Evolutionary conservation across 371 early-diverging fungal genomes (phyloP), one percentile per base, ranked within the genome.

Genomic region (Mucor saturninus): DNA sequence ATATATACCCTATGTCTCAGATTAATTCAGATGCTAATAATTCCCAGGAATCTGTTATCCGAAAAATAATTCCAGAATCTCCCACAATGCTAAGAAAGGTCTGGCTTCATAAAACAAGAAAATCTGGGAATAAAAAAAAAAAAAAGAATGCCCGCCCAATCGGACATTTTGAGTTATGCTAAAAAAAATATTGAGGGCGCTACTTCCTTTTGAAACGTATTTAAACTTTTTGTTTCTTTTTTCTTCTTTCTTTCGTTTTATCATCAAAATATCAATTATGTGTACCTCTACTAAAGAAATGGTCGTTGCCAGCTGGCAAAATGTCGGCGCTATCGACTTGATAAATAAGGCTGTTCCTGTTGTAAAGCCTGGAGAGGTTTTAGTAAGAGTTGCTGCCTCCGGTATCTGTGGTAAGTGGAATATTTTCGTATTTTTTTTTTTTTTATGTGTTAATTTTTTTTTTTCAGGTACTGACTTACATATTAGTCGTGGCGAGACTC

Each of bases 401-500:
- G 85, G 85, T 13, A 71, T 85, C 45, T 85, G 85, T 63, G 85
- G 83, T 79, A 74, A 64, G 45, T 1, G 5, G 2, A 2, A 15
- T 13, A 11, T 14, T 31, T 37, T 45, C 31, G 15, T 3, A 30
- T 11, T n/a, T 13, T 14, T 29, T 52, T 11, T 29, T 46, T 48
- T 31, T 42, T 31, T 1, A 14, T 28, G 8, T 0, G 8, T 43
- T n/a, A 28, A 13, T 11, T 32, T n/a, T 26, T 29, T 39, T 50
- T 9, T n/a, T 50, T 28, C 43, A 79, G 80, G 80, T 28, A 85
- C 85, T 8, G 85, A 85, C 58, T 65, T 82, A 53, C 83, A 85
- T 59, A 83, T 85, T 50, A 82, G 85, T 61, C 73, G 72, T 45
- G 85, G 84, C 31, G 83, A 85, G 54, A 83, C 83, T 1, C 83